These are phyloP conservation scores for Trametes coccinea DNA, from an alignment of 768 basidiomycete genomes.

Conservation along the genomic window DNA sequence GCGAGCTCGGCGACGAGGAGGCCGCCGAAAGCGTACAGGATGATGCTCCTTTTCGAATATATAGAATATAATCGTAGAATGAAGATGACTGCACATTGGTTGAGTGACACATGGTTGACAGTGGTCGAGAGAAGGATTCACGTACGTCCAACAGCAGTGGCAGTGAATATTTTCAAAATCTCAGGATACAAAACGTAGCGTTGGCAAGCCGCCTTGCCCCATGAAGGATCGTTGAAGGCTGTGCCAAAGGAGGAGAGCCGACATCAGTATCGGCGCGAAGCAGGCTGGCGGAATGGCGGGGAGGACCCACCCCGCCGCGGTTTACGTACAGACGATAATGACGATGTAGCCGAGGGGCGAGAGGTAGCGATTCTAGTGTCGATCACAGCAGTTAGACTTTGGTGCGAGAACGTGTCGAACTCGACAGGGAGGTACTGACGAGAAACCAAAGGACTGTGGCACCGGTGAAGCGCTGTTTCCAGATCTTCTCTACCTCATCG, in stretches of 20 bases:
- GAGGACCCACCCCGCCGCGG: background rate
- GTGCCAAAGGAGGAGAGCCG: background rate
- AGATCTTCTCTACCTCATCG: slow-evolving; percentile 26
- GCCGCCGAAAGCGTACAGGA: slow-evolving; percentile 21
- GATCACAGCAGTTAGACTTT: background rate
- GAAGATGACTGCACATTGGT: slow-evolving; percentile 24
- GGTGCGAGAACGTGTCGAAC: background rate
- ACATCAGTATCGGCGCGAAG: background rate
- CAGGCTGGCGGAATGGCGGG: background rate
- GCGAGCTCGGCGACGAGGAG: slow-evolving; percentile 25
- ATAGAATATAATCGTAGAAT: slow-evolving; percentile 30
- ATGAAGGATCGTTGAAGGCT: slow-evolving; percentile 26
- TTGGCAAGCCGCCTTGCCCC: slow-evolving; percentile 22
- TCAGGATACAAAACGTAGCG: slow-evolving; percentile 29
- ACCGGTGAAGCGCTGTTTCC: slow-evolving; percentile 28
- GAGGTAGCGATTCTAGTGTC: slow-evolving; percentile 29
- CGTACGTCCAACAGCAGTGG: slow-evolving; percentile 25
- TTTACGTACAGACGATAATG: slow-evolving; percentile 29
- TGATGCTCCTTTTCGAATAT: slow-evolving; percentile 21
- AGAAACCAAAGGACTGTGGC: slow-evolving; percentile 29
- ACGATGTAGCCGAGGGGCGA: slow-evolving; percentile 31
- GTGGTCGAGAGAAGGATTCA: background rate
- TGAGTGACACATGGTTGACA: background rate
- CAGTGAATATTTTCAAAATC: slow-evolving; percentile 28
- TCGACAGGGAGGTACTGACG: slow-evolving; percentile 3